A percentile compares a stretch with the other conserved stretches of the same genome.
These are phyloP conservation scores for Ganoderma multipileum DNA, from an alignment of 1,284 basidiomycete species.

Conservation along the genomic window DNA sequence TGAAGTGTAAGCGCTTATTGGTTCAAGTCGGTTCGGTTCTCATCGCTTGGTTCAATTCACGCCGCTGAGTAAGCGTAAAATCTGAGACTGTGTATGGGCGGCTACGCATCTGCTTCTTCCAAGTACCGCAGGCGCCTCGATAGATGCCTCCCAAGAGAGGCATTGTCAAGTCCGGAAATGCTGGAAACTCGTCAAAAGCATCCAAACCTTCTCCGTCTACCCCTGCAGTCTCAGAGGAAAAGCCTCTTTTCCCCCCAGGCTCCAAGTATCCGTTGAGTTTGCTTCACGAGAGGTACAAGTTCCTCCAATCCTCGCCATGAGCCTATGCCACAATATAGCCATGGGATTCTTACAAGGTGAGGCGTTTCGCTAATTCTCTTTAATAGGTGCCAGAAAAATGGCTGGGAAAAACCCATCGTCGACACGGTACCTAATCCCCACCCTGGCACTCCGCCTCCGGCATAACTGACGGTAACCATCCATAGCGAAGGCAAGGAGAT, in stretches of 20 bases:
- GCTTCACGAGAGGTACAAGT: constrained; percentile 72
- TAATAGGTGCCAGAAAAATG: constrained; percentile 82
- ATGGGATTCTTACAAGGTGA: background rate
- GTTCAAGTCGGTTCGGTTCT: constrained; percentile 6
- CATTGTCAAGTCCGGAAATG: constrained; percentile 87
- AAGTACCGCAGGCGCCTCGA: constrained; percentile 4
- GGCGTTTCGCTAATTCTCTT: background rate
- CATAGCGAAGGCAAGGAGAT: constrained; percentile 54
- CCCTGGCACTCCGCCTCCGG: background rate
- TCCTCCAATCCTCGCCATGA: background rate
- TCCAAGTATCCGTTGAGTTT: constrained; percentile 83
- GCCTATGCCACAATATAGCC: background rate
- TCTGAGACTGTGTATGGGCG: constrained; percentile 12
- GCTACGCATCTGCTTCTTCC: constrained; percentile 5
- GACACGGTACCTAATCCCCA: constrained; percentile 61
- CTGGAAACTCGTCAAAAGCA: constrained; percentile 80
- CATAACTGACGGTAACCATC: constrained; percentile 27
- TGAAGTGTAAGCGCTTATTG: background rate
- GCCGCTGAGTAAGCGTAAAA: constrained; percentile 22
- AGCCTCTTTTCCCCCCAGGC: constrained; percentile 79
- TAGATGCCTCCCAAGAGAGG: constrained; percentile 76
- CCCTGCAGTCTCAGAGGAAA: constrained; percentile 42
- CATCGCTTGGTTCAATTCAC: background rate
- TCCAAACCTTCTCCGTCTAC: constrained; percentile 40
- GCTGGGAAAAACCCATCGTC: constrained; percentile 83